Percentiles rank a stretch among this genome's conserved stretches.
These are phyloP conservation scores for Hypoxylon sp. DNA, from an alignment of 2,329 filamentous ascomycete species.

Conservation along the genomic window DNA sequence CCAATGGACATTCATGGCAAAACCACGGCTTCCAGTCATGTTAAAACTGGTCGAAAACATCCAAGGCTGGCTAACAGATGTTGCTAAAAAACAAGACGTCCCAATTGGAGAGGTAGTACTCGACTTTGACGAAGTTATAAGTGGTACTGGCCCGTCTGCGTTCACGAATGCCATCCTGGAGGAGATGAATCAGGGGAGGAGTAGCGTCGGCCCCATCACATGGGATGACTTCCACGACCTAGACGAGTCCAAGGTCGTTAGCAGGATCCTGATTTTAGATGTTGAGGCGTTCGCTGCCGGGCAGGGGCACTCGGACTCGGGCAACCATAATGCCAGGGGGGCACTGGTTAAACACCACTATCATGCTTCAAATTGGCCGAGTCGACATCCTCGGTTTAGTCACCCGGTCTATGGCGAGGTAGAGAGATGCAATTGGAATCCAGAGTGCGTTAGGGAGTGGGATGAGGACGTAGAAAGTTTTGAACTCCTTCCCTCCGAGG, in stretches of 20 bases:
- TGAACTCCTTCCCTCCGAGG: slow-evolving; percentile 66
- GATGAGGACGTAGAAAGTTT: slow-evolving; percentile 75
- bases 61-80: slow-evolving; percentile 73
- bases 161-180: slow-evolving; percentile 75
- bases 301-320: slow-evolving; percentile 80
- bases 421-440: slow-evolving; percentile 78
- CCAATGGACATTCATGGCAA: slow-evolving; percentile 82
- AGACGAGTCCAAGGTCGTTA: slow-evolving; percentile 75
- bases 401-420: slow-evolving; percentile 80
- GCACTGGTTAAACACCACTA: slow-evolving; percentile 82
- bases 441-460: slow-evolving; percentile 75
- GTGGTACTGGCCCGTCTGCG: slow-evolving; percentile 59
- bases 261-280: slow-evolving; percentile 75
- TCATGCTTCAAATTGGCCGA: slow-evolving; percentile 80
- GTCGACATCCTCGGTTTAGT: slow-evolving; percentile 74
- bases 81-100: slow-evolving; percentile 70
- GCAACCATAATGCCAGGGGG: slow-evolving; percentile 75
- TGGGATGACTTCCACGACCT: slow-evolving; percentile 78
- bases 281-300: slow-evolving; percentile 77
- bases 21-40: slow-evolving; percentile 77
- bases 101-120: slow-evolving; percentile 32
- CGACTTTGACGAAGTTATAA: slow-evolving; percentile 37
- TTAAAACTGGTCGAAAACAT: slow-evolving; percentile 77
- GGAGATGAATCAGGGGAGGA: slow-evolving; percentile 47
- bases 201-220: slow-evolving; percentile 60